Base-by-base conservation (phyloP, 2,329 filamentous ascomycete genomes). In the Arachnopeziza araneosa region DNA sequence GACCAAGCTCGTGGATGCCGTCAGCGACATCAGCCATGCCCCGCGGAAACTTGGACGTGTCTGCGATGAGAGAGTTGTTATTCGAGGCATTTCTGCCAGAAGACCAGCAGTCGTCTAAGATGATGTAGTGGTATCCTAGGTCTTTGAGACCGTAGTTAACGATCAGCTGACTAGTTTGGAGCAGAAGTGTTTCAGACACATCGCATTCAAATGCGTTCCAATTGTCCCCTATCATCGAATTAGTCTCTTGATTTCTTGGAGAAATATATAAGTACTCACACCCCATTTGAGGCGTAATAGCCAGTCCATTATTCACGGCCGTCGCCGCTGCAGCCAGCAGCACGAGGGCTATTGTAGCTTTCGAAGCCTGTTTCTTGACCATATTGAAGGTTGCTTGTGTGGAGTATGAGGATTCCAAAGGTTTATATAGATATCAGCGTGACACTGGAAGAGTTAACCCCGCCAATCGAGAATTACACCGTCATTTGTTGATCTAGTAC, bases 121-220 rank as follows among this genome's bases (percentile, higher is more conserved):
- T 83, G 59, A 86, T 78, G 58, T 86, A 84, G 22, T 79, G 71
- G 67, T 85, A 85, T 1, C 83, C 83, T 2, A 78, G 74, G 50
- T 81, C 79, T 68, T 78, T 77, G 14, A 83, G 75, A 2, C 79
- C 82, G 2, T 79, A 74, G 9, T 77, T 72, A 22, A 83, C 74
- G 48, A 84, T 74, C 36, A 77, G 71, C 50, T 79, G 66, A 0
- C 79, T 80, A 0, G 78, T 76, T 24, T 74, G 72, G 8, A 81
- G 62, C 63, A 84, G 78, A n/a, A 78, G 73, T 2, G 71, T 71
- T 66, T 83, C 78, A 56, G 76, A 77, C 58, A 83, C 80, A 58
- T 80, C 71, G 69, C 80, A 83, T 24, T 72, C 72, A 63, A 79
- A 80, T 21, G 77, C 77, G 67, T 84, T 83, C 80, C 79, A 83